Evolutionary conservation across 1,284 basidiomycete species (phyloP).

Genomic region (Ceratobasidium theobromae): DNA sequence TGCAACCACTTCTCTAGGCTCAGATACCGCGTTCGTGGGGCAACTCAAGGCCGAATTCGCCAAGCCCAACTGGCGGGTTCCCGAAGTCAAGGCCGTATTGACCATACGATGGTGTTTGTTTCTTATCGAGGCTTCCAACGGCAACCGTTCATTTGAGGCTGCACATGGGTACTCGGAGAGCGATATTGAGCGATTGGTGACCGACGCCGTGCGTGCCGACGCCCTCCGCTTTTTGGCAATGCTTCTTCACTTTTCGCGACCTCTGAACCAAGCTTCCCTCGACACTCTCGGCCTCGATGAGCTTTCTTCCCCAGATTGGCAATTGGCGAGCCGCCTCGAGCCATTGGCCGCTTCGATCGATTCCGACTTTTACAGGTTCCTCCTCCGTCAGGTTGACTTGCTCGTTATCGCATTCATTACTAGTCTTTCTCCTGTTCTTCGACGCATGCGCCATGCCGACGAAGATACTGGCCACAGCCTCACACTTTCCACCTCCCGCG

Average conservation of each 20-base stretch:
- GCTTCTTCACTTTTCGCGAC: conserved; percentile 42
- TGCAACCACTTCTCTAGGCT: conserved; percentile 41
- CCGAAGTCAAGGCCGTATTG: conserved; percentile 72
- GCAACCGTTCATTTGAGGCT: conserved; percentile 59
- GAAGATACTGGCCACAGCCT: conserved; percentile 61
- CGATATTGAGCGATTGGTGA: conserved; percentile 77
- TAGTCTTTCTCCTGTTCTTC: conserved; percentile 81
- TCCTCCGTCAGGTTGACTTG: conserved; percentile 69
- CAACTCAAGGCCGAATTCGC: conserved; percentile 39
- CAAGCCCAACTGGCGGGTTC: conserved; percentile 61
- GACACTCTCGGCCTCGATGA: conserved; percentile 41
- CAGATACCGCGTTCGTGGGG: conserved; percentile 37
- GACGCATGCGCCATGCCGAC: conserved; percentile 87
- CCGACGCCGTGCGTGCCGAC: conserved; percentile 79
- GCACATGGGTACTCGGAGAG: conserved; percentile 65
- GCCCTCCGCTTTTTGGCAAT: conserved; percentile 73
- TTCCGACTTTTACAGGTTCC: conserved; percentile 62
- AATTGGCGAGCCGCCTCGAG: conserved; percentile 43
- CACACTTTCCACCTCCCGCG: conserved; percentile 62
- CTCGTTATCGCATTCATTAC: conserved; percentile 74
- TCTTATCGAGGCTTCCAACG: conserved; percentile 70
- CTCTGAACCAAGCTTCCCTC: conserved; percentile 35
- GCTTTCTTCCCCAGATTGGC: conserved; percentile 49
- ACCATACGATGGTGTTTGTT: conserved; percentile 87
- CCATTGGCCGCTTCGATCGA: conserved; percentile 62